A percentile compares a stretch with the other conserved stretches of the same genome.
Evolutionary conservation across 2,329 filamentous ascomycete genomes (phyloP).

Genomic region (Aspergillus candidus): DNA sequence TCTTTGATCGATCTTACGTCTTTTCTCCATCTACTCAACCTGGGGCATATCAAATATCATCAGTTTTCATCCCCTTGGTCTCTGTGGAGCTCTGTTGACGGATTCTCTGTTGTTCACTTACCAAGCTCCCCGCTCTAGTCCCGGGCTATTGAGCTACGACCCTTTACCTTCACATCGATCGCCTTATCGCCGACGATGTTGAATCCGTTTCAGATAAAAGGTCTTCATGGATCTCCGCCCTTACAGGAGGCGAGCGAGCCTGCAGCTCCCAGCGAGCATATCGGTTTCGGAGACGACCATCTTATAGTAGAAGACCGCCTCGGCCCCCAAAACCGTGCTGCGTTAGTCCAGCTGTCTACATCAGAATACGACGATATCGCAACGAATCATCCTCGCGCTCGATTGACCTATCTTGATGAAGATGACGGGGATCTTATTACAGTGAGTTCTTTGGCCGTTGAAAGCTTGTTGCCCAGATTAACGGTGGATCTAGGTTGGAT

Average conservation of each 20-base stretch:
- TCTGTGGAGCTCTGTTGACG: too few species aligned
- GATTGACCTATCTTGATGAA: conserved; percentile 41
- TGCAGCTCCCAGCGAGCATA: conserved; percentile 3
- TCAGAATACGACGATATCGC: conserved; percentile 41
- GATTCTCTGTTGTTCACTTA: too few species aligned
- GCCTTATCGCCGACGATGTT: conserved; percentile 25
- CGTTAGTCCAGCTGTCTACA: conserved; percentile 36
- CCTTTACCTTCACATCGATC: background rate
- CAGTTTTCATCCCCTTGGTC: too few species aligned
- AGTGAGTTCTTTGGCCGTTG: conserved; percentile 23
- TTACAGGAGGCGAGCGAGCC: conserved; percentile 12
- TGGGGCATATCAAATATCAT: too few species aligned
- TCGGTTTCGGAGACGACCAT: background rate
- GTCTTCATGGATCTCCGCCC: conserved; percentile 25
- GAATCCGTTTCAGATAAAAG: conserved; percentile 38
- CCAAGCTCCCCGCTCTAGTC: background rate
- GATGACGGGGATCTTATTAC: conserved; percentile 44
- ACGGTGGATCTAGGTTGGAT: conserved; percentile 36
- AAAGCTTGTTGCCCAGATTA: conserved; percentile 5
- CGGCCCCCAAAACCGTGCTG: conserved; percentile 15
- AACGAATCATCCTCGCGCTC: conserved; percentile 35
- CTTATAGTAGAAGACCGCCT: background rate
- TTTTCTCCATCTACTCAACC: too few species aligned
- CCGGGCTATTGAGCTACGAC: background rate
- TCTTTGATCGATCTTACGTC: too few species aligned